phyloP scores from a whole-genome alignment of 768 basidiomycete species.

The Steccherinum ochraceum region DNA sequence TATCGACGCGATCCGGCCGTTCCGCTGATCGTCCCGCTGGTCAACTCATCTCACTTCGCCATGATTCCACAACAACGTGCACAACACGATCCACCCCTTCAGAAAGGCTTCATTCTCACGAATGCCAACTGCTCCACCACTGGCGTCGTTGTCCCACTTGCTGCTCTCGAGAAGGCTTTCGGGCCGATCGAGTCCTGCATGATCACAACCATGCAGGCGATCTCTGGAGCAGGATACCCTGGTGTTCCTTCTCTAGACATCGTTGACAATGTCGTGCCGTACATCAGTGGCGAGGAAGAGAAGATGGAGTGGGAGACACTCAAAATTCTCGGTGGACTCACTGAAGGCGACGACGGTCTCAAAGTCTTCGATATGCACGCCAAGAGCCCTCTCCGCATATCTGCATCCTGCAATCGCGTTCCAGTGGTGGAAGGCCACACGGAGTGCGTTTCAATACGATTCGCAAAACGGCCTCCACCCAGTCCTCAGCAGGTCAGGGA shows the following conservation, averaged over 20 bases:
- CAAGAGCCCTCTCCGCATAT: constrained; percentile 75
- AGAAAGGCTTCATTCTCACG: constrained; percentile 91
- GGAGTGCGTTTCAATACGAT: constrained; percentile 83
- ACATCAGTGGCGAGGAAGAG: constrained; percentile 91
- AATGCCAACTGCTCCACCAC: constrained; percentile 99
- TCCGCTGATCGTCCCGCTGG: constrained; percentile 94
- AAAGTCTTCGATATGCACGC: constrained; percentile 83
- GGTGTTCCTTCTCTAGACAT: constrained; percentile 88
- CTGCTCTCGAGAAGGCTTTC: constrained; percentile 83
- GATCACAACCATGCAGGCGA: constrained; percentile 96
- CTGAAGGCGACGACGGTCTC: constrained; percentile 44
- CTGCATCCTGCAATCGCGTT: constrained; percentile 91
- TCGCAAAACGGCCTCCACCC: constrained; percentile 73
- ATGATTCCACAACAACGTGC: constrained; percentile 81
- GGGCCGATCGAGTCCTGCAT: constrained; percentile 90
- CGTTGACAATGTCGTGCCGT: constrained; percentile 92
- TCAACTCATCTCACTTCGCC: constrained; percentile 80
- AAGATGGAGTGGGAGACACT: constrained; percentile 99
- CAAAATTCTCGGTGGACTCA: constrained; percentile 89
- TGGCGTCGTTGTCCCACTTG: constrained; percentile 84
- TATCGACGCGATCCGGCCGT: constrained; percentile 88
- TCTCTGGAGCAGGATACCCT: constrained; percentile 97
- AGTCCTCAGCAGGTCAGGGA: constrained; percentile 83
- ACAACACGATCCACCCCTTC: constrained; percentile 58
- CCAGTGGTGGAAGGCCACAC: constrained; percentile 95